Evolutionary conservation across 2,329 filamentous ascomycete genomes (phyloP).

Genomic region (Trichocomaceae sp.): DNA sequence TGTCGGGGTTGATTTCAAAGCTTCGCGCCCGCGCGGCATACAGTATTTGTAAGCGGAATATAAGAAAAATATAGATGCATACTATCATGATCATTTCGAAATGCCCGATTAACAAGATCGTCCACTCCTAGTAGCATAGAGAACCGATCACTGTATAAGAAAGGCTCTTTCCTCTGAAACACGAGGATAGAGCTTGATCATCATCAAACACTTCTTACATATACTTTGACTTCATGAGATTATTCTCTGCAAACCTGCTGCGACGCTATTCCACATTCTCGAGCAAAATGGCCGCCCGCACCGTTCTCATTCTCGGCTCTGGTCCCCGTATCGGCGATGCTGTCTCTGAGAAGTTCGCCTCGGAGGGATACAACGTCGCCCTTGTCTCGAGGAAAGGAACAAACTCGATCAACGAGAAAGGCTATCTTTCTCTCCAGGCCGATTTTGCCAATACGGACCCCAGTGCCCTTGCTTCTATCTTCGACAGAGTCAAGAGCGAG

Average conservation of each 20-base stretch:
- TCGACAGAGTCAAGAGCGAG: conserved; percentile 24
- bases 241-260: not conserved
- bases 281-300: not conserved
- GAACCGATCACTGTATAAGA: too few relatives aligned
- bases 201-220: not conserved
- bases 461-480: conserved; percentile 17
- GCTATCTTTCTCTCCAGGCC: conserved; percentile 29
- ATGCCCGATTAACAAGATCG: not conserved
- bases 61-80: too few relatives aligned
- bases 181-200: not conserved
- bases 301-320: not conserved
- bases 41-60: too few relatives aligned
- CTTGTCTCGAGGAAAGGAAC: conserved; percentile 17
- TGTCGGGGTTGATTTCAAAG: not conserved
- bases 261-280: not conserved
- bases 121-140: too few relatives aligned
- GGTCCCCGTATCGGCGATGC: conserved; percentile 3
- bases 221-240: not conserved
- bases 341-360: conserved; percentile 5
- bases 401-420: not conserved
- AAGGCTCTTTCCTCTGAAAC: not conserved
- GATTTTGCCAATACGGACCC: conserved; percentile 31
- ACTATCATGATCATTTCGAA: too few relatives aligned
- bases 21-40: too few relatives aligned
- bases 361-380: conserved; percentile 6